Base-by-base conservation (phyloP, 345 rosid genomes). In the Gossypium longicalyx region DNA sequence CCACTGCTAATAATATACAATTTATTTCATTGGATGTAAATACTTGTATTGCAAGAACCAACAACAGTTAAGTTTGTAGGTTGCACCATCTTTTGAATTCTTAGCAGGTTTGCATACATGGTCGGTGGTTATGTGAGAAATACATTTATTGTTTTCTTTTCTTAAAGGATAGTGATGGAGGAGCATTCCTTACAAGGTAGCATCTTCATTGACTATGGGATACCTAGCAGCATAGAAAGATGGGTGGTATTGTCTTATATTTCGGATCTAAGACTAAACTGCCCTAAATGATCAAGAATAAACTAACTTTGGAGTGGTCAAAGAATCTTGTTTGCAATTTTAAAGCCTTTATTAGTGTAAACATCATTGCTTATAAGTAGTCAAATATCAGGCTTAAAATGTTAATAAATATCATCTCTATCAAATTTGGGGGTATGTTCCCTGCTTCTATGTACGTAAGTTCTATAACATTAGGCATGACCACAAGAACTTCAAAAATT, bases 61-160 rank as follows among this genome's bases (percentile, higher is more conserved):
- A 71, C 20, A n/a, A 73, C 48, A 38, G 54, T 41, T 29, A 57
- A 34, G 73, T 73, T 71, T 64, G 51, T 74, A 52, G 70, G 70
- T 54, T 74, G 70, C 73, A 16, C 27, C 54, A 71, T 67, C 56
- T 67, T 47, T 67, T 67, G 43, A 47, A 67, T 67, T 41, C 47
- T 67, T 17, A 67, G 71, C 57, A 67, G 71, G 57, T 67, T 47
- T 67, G 12, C 12, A 15, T 13, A 2, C 34, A 67, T 67, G 57
- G 20, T 67, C 25, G 57, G 71, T 48, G 43, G 71, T 11, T 47
- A 15, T 47, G 71, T 29, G 3, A 29, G 34, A 29, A 29, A 29
- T 29, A 29, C 34, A 29, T 29, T 27, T 4, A 3, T 29, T 29
- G 34, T 29, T 29, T 29, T 29, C 34, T 3, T 29, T 29, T 29